Evolutionary conservation across 345 rosid species (phyloP), one percentile per base, ranked within the genome.

Genomic region (Corchorus capsularis): DNA sequence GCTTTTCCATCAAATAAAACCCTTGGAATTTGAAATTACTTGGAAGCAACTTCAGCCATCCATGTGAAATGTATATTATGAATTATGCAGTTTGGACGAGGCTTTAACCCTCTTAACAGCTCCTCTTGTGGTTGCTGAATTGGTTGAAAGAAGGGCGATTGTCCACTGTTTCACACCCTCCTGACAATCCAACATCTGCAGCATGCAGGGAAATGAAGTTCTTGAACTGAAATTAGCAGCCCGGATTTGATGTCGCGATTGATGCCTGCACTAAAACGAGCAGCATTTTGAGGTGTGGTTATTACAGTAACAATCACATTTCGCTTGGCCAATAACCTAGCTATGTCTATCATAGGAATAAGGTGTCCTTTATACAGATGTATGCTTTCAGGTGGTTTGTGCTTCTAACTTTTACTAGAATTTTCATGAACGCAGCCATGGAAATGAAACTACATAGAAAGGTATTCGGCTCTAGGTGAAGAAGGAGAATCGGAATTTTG

Each of bases 1-100:
- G 78, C 76, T 77, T 12, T 63, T 35, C 91, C 91, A 56, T 87
- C 88, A 59, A 92, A 92, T 47, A 60, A 61, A 67, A 92, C 80
- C 69, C 89, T 78, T 0, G 93, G 91, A 71, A 92, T 65, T 8
- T 81, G 67, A 60, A 89, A 83, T n/a, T n/a, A n/a, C 45, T 77
- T 82, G 43, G 39, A 56, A 12, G 95, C 89, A 8, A 78, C 65
- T 22, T 67, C 62, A 20, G 69, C 52, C 12, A 89, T 86, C 69
- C 80, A 89, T 27, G 89, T 77, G 62, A 89, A 45, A 53, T 82
- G 79, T 76, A 71, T 76, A 76, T 91, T 92, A 5, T 86, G 84
- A 5, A 90, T 85, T 27, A 92, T 66, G 69, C 97, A 92, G 63
- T 62, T 79, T 22, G 89, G 89, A 61, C 27, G 63, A 0, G 86